phyloP scores from a whole-genome alignment of 2,329 filamentous ascomycete genomes.

The Penicillium capsulatum region DNA sequence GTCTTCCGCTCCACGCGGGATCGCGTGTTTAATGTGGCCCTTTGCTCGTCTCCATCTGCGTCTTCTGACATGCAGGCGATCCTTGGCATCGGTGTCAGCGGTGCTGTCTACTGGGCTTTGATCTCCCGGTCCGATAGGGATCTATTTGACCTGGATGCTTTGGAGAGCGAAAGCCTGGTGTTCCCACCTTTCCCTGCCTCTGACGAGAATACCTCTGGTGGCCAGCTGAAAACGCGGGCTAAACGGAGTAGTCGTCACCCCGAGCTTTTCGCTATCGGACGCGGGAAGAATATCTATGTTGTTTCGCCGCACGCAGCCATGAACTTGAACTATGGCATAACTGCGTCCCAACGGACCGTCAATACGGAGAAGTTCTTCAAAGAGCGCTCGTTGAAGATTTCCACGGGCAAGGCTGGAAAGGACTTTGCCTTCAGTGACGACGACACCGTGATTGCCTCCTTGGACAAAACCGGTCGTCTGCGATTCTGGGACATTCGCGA shows the following conservation, averaged over 20 bases:
- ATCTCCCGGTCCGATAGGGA: conserved; percentile 74
- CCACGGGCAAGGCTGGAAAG: conserved; percentile 95
- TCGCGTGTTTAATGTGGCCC: conserved; percentile 87
- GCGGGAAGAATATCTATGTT: conserved; percentile 93
- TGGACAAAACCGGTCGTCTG: conserved; percentile 93
- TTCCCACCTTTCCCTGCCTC: conserved; percentile 81
- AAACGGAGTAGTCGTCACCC: conserved; percentile 84
- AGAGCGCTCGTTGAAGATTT: conserved; percentile 86
- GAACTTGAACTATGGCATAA: conserved; percentile 46
- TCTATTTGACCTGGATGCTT: conserved; percentile 69
- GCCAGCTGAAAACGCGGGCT: conserved; percentile 90
- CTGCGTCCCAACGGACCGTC: conserved; percentile 56
- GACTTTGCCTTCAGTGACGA: conserved; percentile 98
- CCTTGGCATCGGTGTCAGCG: conserved; percentile 88
- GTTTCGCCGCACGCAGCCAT: conserved; percentile 61
- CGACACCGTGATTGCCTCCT: conserved; percentile 85
- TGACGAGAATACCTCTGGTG: conserved; percentile 86
- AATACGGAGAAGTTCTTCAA: conserved; percentile 84
- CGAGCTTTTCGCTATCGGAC: conserved; percentile 90
- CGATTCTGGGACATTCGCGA: conserved; percentile 97
- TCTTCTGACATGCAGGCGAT: conserved; percentile 69
- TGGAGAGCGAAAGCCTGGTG: conserved; percentile 81
- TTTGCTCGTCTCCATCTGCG: conserved; percentile 63
- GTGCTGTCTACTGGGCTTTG: conserved; percentile 92
- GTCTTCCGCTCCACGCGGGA: conserved; percentile 89